These are phyloP conservation scores for Blastomyces gilchristii DNA, from an alignment of 2,329 filamentous ascomycete genomes.

Conservation along the genomic window DNA sequence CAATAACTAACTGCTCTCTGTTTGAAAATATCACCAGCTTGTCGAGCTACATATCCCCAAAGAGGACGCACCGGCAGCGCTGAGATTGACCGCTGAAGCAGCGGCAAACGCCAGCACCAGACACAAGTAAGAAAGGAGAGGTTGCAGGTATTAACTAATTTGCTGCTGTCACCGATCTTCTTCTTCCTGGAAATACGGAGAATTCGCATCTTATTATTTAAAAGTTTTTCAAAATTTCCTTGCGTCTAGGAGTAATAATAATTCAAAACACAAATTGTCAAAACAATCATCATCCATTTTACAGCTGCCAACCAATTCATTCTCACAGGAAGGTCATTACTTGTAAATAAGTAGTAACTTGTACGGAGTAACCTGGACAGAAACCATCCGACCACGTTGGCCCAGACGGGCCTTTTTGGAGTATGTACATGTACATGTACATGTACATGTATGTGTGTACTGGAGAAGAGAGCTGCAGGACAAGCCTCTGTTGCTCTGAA, in stretches of 20 bases:
- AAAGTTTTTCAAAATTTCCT: background rate
- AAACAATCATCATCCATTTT: no score
- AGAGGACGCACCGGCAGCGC: constrained; percentile 60
- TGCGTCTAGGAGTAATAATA: no score
- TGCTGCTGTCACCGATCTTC: background rate
- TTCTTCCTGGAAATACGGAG: background rate
- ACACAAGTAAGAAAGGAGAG: background rate
- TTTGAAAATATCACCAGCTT: constrained; percentile 46
- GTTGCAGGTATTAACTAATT: background rate
- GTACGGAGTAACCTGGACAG: no score
- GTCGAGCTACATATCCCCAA: constrained; percentile 70
- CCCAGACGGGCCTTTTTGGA: no score
- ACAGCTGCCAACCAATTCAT: no score
- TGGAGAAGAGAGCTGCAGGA: background rate
- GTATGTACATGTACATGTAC: no score
- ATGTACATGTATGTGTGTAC: no score
- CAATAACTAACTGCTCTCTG: constrained; percentile 13
- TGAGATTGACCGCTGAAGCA: constrained; percentile 58
- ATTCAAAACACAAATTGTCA: no score
- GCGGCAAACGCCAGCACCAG: constrained; percentile 54
- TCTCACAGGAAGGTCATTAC: no score
- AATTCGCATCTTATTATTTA: background rate
- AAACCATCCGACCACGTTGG: no score
- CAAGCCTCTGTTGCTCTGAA: background rate
- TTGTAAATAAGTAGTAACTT: no score